phyloP scores from a whole-genome alignment of 129 eudicot species.

The Centella asiatica region DNA sequence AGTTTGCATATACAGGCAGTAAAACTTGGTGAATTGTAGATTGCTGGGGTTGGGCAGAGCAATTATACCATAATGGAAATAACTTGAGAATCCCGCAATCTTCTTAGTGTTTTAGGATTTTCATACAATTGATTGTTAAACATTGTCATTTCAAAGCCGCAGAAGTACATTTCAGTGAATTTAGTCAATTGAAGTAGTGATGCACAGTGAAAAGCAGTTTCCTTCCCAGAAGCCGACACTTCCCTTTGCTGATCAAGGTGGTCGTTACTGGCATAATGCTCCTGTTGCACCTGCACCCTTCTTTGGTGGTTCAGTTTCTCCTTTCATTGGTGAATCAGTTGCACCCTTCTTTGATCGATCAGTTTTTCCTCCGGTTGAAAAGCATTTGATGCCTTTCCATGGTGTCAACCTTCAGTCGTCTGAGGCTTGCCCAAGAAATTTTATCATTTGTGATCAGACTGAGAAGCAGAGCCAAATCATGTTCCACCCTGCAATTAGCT shows the following conservation, averaged over 20 bases:
- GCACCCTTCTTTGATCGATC: conserved; percentile 32
- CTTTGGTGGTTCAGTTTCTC: conserved; percentile 23
- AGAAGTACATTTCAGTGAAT: conserved; percentile 11
- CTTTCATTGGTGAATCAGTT: no score
- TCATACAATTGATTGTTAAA: conserved; percentile 1
- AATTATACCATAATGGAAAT: conserved; percentile 22
- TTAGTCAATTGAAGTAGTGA: conserved; percentile 21
- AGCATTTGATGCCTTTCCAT: conserved; percentile 21
- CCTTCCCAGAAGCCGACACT: conserved; percentile 18
- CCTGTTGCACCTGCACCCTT: conserved; percentile 25
- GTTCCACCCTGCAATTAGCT: conserved; percentile 44
- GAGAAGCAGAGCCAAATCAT: conserved; percentile 50
- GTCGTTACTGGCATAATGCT: conserved; percentile 25
- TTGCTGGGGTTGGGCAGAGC: conserved; percentile 16
- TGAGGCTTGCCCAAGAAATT: conserved; percentile 53
- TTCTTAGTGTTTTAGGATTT: conserved; percentile 15
- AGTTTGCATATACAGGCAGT: conserved; percentile 18
- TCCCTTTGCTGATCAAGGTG: conserved; percentile 34
- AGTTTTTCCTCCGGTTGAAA: conserved; percentile 14
- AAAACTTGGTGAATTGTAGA: conserved; percentile 15
- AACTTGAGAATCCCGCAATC: conserved; percentile 20
- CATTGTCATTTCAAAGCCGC: background rate
- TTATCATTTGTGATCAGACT: conserved; percentile 60
- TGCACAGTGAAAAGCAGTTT: conserved; percentile 43
- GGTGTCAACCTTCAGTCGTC: conserved; percentile 52